A percentile compares a stretch with the other conserved stretches of the same genome.
phyloP scores from a whole-genome alignment of 83 land plant species.

The Thuja plicata region DNA sequence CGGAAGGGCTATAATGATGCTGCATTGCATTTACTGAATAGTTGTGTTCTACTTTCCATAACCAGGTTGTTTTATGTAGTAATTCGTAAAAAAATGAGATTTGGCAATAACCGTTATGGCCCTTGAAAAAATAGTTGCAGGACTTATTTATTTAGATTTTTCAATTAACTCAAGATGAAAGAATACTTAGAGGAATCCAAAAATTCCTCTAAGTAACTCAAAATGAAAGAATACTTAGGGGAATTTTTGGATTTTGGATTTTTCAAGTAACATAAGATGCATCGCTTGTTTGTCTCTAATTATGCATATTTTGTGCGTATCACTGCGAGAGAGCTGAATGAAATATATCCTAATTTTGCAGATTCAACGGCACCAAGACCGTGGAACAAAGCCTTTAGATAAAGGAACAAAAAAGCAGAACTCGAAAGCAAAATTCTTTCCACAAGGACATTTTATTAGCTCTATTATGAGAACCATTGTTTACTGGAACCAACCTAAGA shows the following conservation, averaged over 20 bases:
- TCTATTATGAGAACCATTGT: slow-evolving; percentile 5
- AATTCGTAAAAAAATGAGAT: background rate
- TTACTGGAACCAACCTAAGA: slow-evolving; percentile 14
- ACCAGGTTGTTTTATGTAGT: background rate
- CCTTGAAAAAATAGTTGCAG: background rate
- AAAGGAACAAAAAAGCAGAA: slow-evolving; percentile 10
- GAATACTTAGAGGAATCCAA: too few relatives aligned
- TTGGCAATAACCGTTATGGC: background rate
- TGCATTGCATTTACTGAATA: background rate
- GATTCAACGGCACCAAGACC: slow-evolving; percentile 2
- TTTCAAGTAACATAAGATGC: background rate
- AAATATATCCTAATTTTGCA: background rate
- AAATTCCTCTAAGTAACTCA: background rate
- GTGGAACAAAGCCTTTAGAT: background rate
- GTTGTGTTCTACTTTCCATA: background rate
- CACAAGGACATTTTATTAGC: slow-evolving; percentile 8
- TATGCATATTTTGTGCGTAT: background rate
- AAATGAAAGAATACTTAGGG: background rate
- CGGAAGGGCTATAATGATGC: background rate
- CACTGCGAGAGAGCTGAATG: background rate
- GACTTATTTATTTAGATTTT: background rate
- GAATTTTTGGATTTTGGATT: background rate
- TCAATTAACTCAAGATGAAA: background rate
- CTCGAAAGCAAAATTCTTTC: background rate
- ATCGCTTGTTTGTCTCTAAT: background rate